Base-by-base conservation (phyloP, 2,329 filamentous ascomycete genomes). In the Penicillium janthinellum region DNA sequence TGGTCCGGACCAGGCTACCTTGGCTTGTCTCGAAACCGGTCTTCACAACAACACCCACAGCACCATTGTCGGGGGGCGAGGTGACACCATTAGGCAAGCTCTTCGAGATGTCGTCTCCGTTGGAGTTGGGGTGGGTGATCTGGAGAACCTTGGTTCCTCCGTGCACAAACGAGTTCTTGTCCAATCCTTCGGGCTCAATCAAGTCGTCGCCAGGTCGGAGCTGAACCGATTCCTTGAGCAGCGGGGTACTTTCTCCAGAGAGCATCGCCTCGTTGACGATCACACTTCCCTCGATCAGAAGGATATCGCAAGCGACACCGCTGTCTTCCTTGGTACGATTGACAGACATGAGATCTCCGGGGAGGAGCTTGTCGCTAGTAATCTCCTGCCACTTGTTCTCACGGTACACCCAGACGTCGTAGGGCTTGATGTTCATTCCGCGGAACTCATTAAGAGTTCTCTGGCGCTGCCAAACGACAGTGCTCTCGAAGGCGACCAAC, bases 191-290 rank as follows among this genome's bases (percentile, higher is more conserved):
- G 1, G 91, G 84, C 56, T 99, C 95, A 61, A 99, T 86, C 25
- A 78, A 75, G 17, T 90, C 91, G 69, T 98, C 90, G 20, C 84
- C 85, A 5, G 95, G 93, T 63, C 95, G 90, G 45, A 99, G 86
- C 75, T 96, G 92, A 59, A 99, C 83, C 0, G 95, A 99, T 70
- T 99, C 95, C 79, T 99, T 99, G 69, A 99, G 83, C 47, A 99
- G 85, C 35, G 95, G 95, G 0, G 96, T 99, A 75, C 94, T 98
- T 80, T 99, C 95, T 64, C 95, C 95, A 3, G 95, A 99, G 69
- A 99, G 85, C 95, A 99, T 99, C 63, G 96, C 96, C 79, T 99
- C 95, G 79, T 99, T 99, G 70, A 99, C 95, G 74, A 99, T 99
- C 8, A 91, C 94, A 56, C 92, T 93, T 34, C 95, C 96, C 76